These are phyloP conservation scores for Amphichorda felina DNA, from an alignment of 2,329 filamentous ascomycete genomes.

Conservation along the genomic window DNA sequence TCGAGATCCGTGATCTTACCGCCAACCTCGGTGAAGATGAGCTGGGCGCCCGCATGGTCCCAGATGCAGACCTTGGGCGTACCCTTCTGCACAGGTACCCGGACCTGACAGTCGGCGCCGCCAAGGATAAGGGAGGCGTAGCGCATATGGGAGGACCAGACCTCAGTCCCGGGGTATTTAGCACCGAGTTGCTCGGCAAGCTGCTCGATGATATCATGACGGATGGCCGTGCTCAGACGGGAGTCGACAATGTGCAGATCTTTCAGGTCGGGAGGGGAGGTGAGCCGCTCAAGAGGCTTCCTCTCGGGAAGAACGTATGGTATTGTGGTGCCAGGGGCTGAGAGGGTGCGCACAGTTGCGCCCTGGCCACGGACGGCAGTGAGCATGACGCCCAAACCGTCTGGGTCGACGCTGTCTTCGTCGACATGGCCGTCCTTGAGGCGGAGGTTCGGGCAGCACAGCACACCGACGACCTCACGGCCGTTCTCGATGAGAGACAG, in stretches of 20 bases:
- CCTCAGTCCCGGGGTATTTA: slow-evolving; percentile 21
- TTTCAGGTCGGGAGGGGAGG: slow-evolving; percentile 7
- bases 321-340: slow-evolving; percentile 7
- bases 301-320: slow-evolving; percentile 7
- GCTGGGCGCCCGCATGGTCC: slow-evolving; percentile 48
- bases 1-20: slow-evolving; percentile 39
- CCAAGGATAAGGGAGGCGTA: slow-evolving; percentile 24
- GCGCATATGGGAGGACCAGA: slow-evolving; percentile 27
- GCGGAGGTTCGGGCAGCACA: slow-evolving; percentile 48
- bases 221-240: slow-evolving; percentile 14
- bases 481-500: slow-evolving; percentile 46
- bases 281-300: slow-evolving; percentile 10
- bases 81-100: slow-evolving; percentile 12
- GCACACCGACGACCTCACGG: slow-evolving; percentile 41
- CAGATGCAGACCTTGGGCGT: slow-evolving; percentile 20
- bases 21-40: slow-evolving; percentile 42
- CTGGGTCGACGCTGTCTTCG: slow-evolving; percentile 18
- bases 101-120: slow-evolving; percentile 20
- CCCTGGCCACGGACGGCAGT: slow-evolving; percentile 19
- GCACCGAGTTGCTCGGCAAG: slow-evolving; percentile 17
- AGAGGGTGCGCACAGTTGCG: slow-evolving; percentile 14
- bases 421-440: slow-evolving; percentile 21
- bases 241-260: slow-evolving; percentile 22
- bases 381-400: slow-evolving; percentile 22
- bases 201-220: slow-evolving; percentile 16